phyloP scores from a whole-genome alignment of 2,329 filamentous ascomycete genomes.

The Lachnellula arida region DNA sequence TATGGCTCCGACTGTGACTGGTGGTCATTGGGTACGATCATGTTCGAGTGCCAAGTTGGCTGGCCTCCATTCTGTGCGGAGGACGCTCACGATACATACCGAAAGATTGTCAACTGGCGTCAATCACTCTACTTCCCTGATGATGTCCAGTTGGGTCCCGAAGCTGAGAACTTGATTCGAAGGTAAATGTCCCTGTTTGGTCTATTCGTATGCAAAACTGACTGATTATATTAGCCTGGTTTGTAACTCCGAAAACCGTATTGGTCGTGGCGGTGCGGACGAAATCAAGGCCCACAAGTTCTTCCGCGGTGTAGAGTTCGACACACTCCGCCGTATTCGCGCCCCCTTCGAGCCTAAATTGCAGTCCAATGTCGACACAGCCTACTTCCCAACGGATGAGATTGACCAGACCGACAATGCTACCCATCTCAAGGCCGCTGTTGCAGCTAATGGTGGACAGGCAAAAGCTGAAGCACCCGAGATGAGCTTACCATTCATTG shows the following conservation, averaged over 20 bases:
- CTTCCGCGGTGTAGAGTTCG: conserved; percentile 96
- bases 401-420: conserved; percentile 96
- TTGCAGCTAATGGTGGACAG: conserved; percentile 50
- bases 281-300: conserved; percentile 94
- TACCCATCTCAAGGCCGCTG: conserved; percentile 70
- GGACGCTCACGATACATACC: conserved; percentile 94
- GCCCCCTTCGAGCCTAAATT: conserved; percentile 95
- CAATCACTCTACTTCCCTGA: conserved; percentile 95
- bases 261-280: conserved; percentile 79
- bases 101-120: conserved; percentile 98
- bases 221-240: conserved; percentile 61
- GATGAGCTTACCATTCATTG: conserved; percentile 93
- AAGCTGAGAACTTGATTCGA: conserved; percentile 89
- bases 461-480: conserved; percentile 76
- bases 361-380: conserved; percentile 89
- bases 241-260: conserved; percentile 87
- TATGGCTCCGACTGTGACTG: conserved; percentile 98
- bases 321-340: conserved; percentile 84
- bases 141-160: conserved; percentile 80
- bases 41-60: conserved; percentile 98
- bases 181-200: conserved; percentile 52
- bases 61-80: conserved; percentile 99
- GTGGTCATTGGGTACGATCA: conserved; percentile 98
- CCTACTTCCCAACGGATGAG: conserved; percentile 98
- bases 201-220: conserved; percentile 18